A percentile compares a stretch with the other conserved stretches of the same genome.
Conservation (phyloP, 176 grass and related monocot species). For the Carex pumila region DNA sequence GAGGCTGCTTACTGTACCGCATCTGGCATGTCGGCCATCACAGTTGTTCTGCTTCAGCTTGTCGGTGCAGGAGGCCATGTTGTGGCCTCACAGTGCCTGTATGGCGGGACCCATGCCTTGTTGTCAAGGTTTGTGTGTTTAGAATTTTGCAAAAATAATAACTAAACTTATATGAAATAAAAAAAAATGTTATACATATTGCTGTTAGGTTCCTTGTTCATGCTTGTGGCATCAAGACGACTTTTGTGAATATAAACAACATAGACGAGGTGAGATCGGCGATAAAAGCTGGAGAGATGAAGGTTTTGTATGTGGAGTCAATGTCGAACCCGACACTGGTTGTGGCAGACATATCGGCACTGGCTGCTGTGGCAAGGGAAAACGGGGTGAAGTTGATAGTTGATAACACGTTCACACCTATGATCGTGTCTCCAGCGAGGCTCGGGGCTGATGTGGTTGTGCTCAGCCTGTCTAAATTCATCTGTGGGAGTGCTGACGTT, state of each 20-base stretch:
- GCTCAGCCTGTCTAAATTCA: constrained; percentile 95
- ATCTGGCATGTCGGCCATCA: constrained; percentile 42
- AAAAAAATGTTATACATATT: background rate
- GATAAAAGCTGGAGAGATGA: constrained; percentile 14
- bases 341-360: constrained; percentile 21
- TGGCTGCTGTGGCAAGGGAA: constrained; percentile 60
- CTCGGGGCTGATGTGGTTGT: constrained; percentile 81
- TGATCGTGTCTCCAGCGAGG: constrained; percentile 53
- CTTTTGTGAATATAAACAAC: constrained; percentile 30
- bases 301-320: constrained; percentile 34
- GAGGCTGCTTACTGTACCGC: constrained; percentile 43
- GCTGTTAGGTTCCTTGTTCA: background rate
- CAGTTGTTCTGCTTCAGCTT: constrained; percentile 33
- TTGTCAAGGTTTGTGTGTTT: constrained; percentile 28
- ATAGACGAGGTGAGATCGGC: constrained; percentile 24
- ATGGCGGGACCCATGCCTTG: constrained; percentile 36
- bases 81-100: constrained; percentile 31
- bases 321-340: constrained; percentile 29
- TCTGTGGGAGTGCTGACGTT: constrained; percentile 79
- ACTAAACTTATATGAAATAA: background rate
- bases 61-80: constrained; percentile 34
- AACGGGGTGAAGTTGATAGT: constrained; percentile 63
- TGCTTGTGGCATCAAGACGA: constrained; percentile 28
- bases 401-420: constrained; percentile 87
- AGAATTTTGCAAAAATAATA: background rate